Percentiles rank a stretch among this genome's conserved stretches.
phyloP scores from a whole-genome alignment of 495 filamentous ascomycete genomes.

The Aspergillus kassunensis region DNA sequence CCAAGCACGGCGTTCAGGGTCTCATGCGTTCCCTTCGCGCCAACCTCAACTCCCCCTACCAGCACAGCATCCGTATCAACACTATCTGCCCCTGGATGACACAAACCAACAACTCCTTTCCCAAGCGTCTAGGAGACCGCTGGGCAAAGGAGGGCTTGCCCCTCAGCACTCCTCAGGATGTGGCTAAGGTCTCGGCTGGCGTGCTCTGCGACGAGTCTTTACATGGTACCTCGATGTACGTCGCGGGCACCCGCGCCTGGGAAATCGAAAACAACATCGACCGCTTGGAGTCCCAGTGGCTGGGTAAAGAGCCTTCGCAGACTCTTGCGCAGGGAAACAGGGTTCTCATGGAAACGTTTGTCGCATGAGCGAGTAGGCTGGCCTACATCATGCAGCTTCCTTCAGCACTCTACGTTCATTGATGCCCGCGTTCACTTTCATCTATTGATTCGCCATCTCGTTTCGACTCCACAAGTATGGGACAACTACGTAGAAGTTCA shows the following conservation, averaged over 20 bases:
- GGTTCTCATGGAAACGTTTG: slow-evolving; percentile 14
- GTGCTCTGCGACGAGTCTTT: slow-evolving; percentile 33
- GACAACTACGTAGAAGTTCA: too few relatives aligned
- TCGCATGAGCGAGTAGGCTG: slow-evolving; percentile 8
- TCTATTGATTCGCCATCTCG: too few relatives aligned
- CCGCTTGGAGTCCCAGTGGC: slow-evolving; percentile 38
- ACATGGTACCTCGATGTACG: slow-evolving; percentile 45
- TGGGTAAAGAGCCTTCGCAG: slow-evolving; percentile 38
- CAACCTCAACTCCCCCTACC: slow-evolving; percentile 34
- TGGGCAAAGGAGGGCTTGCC: slow-evolving; percentile 46
- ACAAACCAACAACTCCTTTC: slow-evolving; percentile 32
- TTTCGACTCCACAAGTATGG: background rate
- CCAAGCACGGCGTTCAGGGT: slow-evolving; percentile 49
- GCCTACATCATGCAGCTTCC: background rate
- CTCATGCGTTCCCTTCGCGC: slow-evolving; percentile 45
- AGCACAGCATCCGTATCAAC: slow-evolving; percentile 46
- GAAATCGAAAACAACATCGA: slow-evolving; percentile 46
- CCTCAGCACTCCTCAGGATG: slow-evolving; percentile 39
- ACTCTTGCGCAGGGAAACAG: slow-evolving; percentile 35
- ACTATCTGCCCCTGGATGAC: slow-evolving; percentile 55
- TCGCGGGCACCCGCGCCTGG: slow-evolving; percentile 46
- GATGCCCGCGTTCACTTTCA: background rate
- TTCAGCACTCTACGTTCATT: background rate
- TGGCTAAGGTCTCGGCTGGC: slow-evolving; percentile 41
- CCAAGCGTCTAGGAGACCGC: slow-evolving; percentile 34